phyloP scores from a whole-genome alignment of 2,329 filamentous ascomycete genomes.

The Alternaria tenuissima region DNA sequence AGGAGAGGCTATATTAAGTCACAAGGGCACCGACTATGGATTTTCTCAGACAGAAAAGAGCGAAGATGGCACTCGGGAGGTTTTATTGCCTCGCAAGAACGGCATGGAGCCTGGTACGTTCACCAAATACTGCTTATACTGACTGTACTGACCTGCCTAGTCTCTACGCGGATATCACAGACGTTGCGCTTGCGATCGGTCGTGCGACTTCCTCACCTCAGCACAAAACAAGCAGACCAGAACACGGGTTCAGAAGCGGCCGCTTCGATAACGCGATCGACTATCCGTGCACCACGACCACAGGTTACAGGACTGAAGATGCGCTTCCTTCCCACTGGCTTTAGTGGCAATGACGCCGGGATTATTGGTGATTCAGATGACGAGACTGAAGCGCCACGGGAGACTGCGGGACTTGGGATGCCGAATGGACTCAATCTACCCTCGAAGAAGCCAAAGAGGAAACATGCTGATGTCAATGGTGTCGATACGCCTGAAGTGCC shows the following conservation, averaged over 20 bases:
- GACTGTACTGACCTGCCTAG: conserved; percentile 26
- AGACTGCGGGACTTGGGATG: conserved; percentile 32
- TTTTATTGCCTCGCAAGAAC: conserved; percentile 67
- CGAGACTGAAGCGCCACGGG: conserved; percentile 53
- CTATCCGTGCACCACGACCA: conserved; percentile 63
- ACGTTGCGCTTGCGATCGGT: conserved; percentile 72
- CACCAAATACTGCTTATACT: background rate
- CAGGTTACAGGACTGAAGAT: conserved; percentile 74
- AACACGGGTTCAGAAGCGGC: conserved; percentile 52
- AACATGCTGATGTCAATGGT: conserved; percentile 44
- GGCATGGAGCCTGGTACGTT: conserved; percentile 65
- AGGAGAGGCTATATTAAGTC: conserved; percentile 65
- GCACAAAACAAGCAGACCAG: conserved; percentile 52
- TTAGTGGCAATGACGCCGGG: conserved; percentile 55
- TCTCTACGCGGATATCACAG: conserved; percentile 57
- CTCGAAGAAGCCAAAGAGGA: conserved; percentile 52
- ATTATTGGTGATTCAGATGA: conserved; percentile 54
- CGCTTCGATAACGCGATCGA: conserved; percentile 56
- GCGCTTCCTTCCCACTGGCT: conserved; percentile 73
- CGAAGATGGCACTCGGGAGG: conserved; percentile 63
- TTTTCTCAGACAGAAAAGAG: conserved; percentile 62
- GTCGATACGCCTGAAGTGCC: conserved; percentile 37
- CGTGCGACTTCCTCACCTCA: conserved; percentile 61
- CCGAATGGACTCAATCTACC: conserved; percentile 33
- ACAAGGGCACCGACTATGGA: conserved; percentile 71